Base-by-base conservation (phyloP, 495 filamentous ascomycete genomes). In the Pyrenula aspistea region DNA sequence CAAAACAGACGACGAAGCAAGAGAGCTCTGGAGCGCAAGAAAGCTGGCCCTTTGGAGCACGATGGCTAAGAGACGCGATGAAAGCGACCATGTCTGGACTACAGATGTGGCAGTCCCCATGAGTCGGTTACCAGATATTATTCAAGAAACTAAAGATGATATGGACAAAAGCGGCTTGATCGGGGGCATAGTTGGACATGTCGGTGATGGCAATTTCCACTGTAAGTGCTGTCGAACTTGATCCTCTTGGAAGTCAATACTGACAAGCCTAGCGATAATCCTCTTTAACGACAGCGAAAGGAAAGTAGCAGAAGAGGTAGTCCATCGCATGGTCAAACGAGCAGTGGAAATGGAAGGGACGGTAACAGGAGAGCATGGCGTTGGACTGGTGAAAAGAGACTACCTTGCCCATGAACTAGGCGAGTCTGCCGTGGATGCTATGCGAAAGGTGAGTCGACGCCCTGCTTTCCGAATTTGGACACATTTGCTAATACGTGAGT, bases 81-180 rank as follows among this genome's bases (percentile, higher is more conserved):
- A 78, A 1, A 70, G 73, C 25, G 81, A 84, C 57, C 79, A 76
- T 22, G 81, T 86, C 51, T 83, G 83, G 79, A 83, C 82, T 10
- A 84, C 83, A 2, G 83, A 86, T 65, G 83, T 84, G 8, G 83
- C 83, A 0, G 83, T 86, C 0, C 83, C 83, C 3, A 84, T 86
- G 62, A 80, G 76, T 60, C 70, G 68, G 56, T 59, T 86, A 55
- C 73, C 83, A n/a, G 72, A 78, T 49, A 83, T 85, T 53, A 83
- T 86, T 42, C 83, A 86, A 56, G 73, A 74, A 25, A 83, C 81
- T 2, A 83, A 85, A 59, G 65, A 73, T 24, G 77, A 83, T 55
- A 77, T 86, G 64, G 71, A 67, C 25, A 66, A 73, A 60, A 80
- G 75, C 55, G 79, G 77, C 1, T 60, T 86, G 20, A 62, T 81